Conservation (phyloP, 805 yeast genomes). For the Saturnispora gosingensis region DNA sequence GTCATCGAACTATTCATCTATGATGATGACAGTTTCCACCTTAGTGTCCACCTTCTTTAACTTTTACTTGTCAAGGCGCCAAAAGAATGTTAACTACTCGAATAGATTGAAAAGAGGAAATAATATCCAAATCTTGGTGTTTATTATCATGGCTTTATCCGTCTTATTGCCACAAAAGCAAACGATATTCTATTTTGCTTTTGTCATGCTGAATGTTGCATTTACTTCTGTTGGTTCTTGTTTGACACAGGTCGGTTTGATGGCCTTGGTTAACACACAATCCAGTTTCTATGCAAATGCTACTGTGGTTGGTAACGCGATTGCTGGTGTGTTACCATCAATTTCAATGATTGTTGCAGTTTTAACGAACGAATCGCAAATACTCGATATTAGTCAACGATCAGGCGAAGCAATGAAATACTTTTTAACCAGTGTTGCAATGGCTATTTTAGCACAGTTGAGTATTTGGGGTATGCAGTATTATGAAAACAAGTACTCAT, state of each 20-base stretch:
- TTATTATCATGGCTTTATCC: conserved; percentile 47
- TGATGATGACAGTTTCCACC: conserved; percentile 85
- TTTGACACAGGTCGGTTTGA: conserved; percentile 78
- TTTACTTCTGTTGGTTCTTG: conserved; percentile 69
- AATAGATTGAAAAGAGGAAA: conserved; percentile 55
- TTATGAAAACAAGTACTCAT: conserved; percentile 12
- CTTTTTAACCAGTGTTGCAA: conserved; percentile 26
- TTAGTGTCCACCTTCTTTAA: conserved; percentile 53
- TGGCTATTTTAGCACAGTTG: conserved; percentile 16
- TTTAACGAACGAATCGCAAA: conserved; percentile 14
- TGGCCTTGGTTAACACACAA: conserved; percentile 74
- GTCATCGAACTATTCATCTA: conserved; percentile 57
- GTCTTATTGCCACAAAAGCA: conserved; percentile 32
- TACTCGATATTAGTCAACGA: conserved; percentile 13
- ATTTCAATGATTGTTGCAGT: conserved; percentile 53
- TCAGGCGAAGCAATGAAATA: conserved; percentile 29
- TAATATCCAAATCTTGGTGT: conserved; percentile 45
- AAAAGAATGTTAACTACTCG: conserved; percentile 48
- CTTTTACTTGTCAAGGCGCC: conserved; percentile 54
- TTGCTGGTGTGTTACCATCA: conserved; percentile 90
- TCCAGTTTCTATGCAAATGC: conserved; percentile 80
- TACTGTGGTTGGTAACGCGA: conserved; percentile 89
- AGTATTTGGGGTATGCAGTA: conserved; percentile 18
- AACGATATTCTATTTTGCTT: conserved; percentile 32
- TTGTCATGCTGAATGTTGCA: conserved; percentile 55